Percentiles rank a stretch among this genome's conserved stretches.
Evolutionary conservation across 208 protist genomes (phyloP).

Genomic region (Crithidia bombi): DNA sequence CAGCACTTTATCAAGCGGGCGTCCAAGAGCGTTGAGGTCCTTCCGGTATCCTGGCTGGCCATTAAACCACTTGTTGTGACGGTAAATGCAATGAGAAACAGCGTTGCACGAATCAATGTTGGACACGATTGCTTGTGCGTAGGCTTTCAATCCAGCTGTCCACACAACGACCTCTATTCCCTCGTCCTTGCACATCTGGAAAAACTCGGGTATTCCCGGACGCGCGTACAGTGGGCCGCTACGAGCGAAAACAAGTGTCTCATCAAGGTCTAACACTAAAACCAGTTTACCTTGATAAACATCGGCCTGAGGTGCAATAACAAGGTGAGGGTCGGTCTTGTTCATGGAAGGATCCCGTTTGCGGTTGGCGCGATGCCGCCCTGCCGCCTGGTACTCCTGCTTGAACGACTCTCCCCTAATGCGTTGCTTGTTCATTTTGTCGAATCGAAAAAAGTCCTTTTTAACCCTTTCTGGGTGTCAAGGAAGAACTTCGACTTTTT

Average conservation of each 20-base stretch:
- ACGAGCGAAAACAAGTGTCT: conserved; percentile 91
- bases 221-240: conserved; percentile 87
- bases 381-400: conserved; percentile 90
- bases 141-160: conserved; percentile 91
- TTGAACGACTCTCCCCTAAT: conserved; percentile 93
- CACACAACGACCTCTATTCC: conserved; percentile 91
- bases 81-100: conserved; percentile 92
- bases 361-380: conserved; percentile 60
- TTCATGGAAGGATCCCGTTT: conserved; percentile 92
- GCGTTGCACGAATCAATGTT: conserved; percentile 91
- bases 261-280: conserved; percentile 90
- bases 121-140: conserved; percentile 92
- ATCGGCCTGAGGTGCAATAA: conserved; percentile 79
- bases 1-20: conserved; percentile 85
- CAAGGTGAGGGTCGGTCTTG: conserved; percentile 75
- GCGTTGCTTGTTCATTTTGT: conserved; percentile 62
- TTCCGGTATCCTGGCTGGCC: conserved; percentile 92
- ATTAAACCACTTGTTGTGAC: conserved; percentile 94
- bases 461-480: no score
- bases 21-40: conserved; percentile 86
- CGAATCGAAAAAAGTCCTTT: no score
- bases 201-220: conserved; percentile 89
- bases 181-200: conserved; percentile 85
- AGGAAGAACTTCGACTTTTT: no score
- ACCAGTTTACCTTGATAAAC: conserved; percentile 83